Conservation (phyloP, 768 basidiomycete species). For the Termitomyces heimii region DNA sequence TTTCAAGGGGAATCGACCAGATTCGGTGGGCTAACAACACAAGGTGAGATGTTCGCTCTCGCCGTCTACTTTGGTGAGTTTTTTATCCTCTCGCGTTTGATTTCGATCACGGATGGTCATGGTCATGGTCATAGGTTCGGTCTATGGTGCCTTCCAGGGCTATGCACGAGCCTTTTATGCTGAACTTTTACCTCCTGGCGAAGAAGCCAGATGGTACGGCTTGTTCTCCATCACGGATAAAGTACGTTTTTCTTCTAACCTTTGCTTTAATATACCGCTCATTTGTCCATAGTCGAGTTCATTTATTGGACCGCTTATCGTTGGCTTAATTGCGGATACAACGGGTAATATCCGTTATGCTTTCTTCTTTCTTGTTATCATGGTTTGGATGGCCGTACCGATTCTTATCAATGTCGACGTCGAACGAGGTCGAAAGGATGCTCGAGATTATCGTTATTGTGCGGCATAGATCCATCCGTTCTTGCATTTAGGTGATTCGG, state of each 20-base stretch:
- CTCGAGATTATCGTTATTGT: conserved; percentile 31
- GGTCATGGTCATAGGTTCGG: conserved; percentile 35
- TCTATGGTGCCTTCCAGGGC: conserved; percentile 89
- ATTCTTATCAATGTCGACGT: conserved; percentile 68
- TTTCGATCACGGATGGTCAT: neutral
- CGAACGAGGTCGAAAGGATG: conserved; percentile 52
- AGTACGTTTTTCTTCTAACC: conserved; percentile 33
- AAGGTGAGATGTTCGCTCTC: conserved; percentile 80
- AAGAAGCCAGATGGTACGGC: conserved; percentile 87
- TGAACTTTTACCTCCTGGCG: conserved; percentile 78
- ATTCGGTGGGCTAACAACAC: conserved; percentile 74
- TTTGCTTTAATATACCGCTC: neutral
- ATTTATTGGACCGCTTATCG: conserved; percentile 86
- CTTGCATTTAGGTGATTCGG: neutral
- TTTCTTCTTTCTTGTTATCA: conserved; percentile 80
- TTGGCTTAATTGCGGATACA: conserved; percentile 80
- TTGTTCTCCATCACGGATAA: conserved; percentile 91
- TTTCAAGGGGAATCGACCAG: conserved; percentile 34
- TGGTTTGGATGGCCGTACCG: conserved; percentile 81
- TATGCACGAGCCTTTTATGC: conserved; percentile 87
- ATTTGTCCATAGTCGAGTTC: conserved; percentile 66
- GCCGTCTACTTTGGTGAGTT: conserved; percentile 75
- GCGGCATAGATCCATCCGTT: neutral
- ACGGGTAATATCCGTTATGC: conserved; percentile 91
- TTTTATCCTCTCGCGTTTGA: too few species aligned